phyloP scores from a whole-genome alignment of 345 rosid genomes.

The Noccaea bulbosa region DNA sequence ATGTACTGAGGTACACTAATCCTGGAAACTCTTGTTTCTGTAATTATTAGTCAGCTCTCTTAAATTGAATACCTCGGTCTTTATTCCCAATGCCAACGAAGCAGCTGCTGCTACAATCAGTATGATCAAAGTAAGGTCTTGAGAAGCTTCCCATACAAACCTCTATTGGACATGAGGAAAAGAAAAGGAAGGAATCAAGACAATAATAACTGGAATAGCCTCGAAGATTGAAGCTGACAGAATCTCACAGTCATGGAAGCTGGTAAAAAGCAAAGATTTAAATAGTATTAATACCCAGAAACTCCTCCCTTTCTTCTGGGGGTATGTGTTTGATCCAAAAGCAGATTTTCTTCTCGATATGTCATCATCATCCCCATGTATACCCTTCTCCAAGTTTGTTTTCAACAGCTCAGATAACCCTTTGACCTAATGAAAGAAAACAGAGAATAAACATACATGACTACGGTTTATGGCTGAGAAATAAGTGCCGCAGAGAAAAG shows the following conservation, averaged over 20 bases:
- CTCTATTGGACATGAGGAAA: constrained; percentile 50
- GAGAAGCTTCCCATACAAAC: constrained; percentile 90
- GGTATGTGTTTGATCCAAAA: constrained; percentile 95
- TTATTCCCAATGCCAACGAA: constrained; percentile 89
- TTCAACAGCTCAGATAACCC: constrained; percentile 67
- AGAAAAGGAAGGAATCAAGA: constrained; percentile 13
- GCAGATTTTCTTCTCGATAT: constrained; percentile 58
- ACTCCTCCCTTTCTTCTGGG: constrained; percentile 84
- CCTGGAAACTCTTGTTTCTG: not conserved
- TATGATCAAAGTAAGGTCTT: constrained; percentile 87
- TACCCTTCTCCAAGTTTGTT: constrained; percentile 79
- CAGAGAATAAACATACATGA: constrained; percentile 21
- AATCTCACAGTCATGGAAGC: constrained; percentile 16
- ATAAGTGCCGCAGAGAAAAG: constrained; percentile 15
- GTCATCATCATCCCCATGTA: constrained; percentile 73
- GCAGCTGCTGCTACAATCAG: constrained; percentile 91
- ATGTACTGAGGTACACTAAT: not conserved
- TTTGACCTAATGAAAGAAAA: constrained; percentile 55
- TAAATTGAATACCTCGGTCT: constrained; percentile 76
- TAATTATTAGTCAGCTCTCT: constrained; percentile 7
- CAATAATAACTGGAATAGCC: constrained; percentile 27
- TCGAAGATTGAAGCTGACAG: not conserved
- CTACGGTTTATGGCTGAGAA: constrained; percentile 22
- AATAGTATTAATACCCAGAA: constrained; percentile 65
- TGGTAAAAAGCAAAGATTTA: constrained; percentile 2